A percentile compares a stretch with the other conserved stretches of the same genome.
These are phyloP conservation scores for Alternaria hordeiaustralica DNA, from an alignment of 2,329 filamentous ascomycete genomes.

Conservation along the genomic window DNA sequence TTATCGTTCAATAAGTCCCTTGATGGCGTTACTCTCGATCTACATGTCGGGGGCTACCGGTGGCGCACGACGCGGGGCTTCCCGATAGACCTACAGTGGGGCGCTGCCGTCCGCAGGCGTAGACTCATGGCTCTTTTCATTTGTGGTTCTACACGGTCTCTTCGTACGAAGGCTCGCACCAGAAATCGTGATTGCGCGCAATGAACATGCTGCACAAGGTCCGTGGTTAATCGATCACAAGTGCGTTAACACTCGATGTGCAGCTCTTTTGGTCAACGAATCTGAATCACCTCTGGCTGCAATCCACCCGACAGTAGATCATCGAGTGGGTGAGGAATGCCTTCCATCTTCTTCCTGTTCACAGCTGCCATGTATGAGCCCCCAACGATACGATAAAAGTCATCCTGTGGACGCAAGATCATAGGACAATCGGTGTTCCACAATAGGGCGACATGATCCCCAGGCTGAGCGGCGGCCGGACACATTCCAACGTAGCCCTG, in stretches of 20 bases:
- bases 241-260: background rate
- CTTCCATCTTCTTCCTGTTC: background rate
- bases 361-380: background rate
- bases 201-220: background rate
- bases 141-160: background rate
- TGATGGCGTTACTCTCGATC: background rate
- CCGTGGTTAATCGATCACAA: background rate
- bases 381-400: background rate
- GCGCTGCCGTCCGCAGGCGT: background rate
- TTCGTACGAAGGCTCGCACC: background rate
- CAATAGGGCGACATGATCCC: background rate
- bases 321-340: background rate
- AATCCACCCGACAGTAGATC: background rate
- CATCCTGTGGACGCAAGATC: background rate
- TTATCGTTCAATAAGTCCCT: background rate
- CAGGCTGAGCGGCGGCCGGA: background rate
- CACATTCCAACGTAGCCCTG: background rate
- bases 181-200: background rate
- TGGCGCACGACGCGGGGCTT: slow-evolving; percentile 3
- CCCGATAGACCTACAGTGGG: slow-evolving; percentile 3
- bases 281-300: background rate
- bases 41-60: slow-evolving; percentile 4
- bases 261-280: background rate
- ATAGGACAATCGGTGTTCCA: background rate
- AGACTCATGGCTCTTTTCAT: background rate